These are phyloP conservation scores for Tuber indicum DNA, from an alignment of 495 filamentous ascomycete genomes.

Conservation along the genomic window DNA sequence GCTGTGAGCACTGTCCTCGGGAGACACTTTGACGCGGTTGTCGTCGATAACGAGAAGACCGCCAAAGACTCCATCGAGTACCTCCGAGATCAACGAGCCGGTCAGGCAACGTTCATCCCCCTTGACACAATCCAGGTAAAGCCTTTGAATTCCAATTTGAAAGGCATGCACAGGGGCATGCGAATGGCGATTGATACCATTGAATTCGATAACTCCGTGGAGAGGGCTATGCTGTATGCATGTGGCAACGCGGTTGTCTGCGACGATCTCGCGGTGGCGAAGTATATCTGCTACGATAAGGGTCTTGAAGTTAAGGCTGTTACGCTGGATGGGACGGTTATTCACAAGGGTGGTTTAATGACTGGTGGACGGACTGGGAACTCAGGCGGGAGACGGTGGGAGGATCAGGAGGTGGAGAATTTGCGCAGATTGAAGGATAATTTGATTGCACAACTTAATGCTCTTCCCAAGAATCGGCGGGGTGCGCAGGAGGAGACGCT, in stretches of 20 bases:
- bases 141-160: conserved; percentile 77
- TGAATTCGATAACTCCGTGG: conserved; percentile 78
- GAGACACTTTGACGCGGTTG: conserved; percentile 83
- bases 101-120: conserved; percentile 85
- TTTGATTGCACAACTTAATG: conserved; percentile 62
- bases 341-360: conserved; percentile 96
- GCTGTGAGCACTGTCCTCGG: conserved; percentile 89
- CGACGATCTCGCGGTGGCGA: conserved; percentile 76
- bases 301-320: conserved; percentile 89
- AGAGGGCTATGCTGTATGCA: conserved; percentile 88
- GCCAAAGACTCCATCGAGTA: conserved; percentile 92
- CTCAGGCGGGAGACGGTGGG: conserved; percentile 72
- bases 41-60: conserved; percentile 94
- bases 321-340: conserved; percentile 82
- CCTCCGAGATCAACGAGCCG: conserved; percentile 76
- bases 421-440: conserved; percentile 55
- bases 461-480: conserved; percentile 66
- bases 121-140: conserved; percentile 95
- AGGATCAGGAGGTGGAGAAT: conserved; percentile 80
- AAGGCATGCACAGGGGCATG: conserved; percentile 76
- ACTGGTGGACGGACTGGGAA: conserved; percentile 79
- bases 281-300: conserved; percentile 78
- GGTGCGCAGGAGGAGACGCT: conserved; percentile 71
- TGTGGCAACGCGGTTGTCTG: conserved; percentile 96
- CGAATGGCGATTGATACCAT: conserved; percentile 93